These are phyloP conservation scores for Backusella luteola DNA, from an alignment of 192 early-diverging fungal genomes.

Conservation along the genomic window DNA sequence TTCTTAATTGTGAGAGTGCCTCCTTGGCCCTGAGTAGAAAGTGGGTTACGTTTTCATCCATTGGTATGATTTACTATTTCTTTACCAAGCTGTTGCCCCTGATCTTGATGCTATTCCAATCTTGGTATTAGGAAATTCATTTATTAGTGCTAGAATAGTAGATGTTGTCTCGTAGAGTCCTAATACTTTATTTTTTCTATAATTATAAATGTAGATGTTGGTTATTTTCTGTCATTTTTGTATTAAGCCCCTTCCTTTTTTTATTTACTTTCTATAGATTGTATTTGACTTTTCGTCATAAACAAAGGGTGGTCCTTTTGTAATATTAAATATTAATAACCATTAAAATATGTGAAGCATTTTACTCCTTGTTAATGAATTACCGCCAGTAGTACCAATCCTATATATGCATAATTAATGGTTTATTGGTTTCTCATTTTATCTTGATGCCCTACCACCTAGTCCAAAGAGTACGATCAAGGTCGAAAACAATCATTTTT, in stretches of 20 bases:
- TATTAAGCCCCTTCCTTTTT: background rate
- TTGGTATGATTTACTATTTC: background rate
- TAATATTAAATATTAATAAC: background rate
- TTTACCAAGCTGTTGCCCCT: conserved; percentile 38
- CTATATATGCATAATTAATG: background rate
- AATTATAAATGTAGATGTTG: background rate
- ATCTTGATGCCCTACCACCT: conserved; percentile 10
- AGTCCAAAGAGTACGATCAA: conserved; percentile 43
- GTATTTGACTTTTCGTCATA: conserved; percentile 9
- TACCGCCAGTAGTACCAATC: conserved; percentile 29
- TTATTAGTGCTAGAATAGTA: conserved; percentile 28
- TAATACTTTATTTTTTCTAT: conserved; percentile 20
- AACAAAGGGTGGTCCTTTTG: conserved; percentile 22
- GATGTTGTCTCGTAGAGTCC: conserved; percentile 31
- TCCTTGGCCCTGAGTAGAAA: conserved; percentile 10
- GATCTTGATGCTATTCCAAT: conserved; percentile 44
- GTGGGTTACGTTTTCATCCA: too few species aligned
- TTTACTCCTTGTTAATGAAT: background rate
- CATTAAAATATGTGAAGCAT: too few species aligned
- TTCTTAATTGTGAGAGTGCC: conserved; percentile 15
- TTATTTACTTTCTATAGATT: background rate
- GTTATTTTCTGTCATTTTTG: background rate
- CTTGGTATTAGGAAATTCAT: conserved; percentile 27
- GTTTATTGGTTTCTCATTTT: too few species aligned
- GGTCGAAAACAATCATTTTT: conserved; percentile 41